Evolutionary conservation across 2,329 filamentous ascomycete species (phyloP), one percentile per base, ranked within the genome.

Genomic region (Mycogone perniciosa): DNA sequence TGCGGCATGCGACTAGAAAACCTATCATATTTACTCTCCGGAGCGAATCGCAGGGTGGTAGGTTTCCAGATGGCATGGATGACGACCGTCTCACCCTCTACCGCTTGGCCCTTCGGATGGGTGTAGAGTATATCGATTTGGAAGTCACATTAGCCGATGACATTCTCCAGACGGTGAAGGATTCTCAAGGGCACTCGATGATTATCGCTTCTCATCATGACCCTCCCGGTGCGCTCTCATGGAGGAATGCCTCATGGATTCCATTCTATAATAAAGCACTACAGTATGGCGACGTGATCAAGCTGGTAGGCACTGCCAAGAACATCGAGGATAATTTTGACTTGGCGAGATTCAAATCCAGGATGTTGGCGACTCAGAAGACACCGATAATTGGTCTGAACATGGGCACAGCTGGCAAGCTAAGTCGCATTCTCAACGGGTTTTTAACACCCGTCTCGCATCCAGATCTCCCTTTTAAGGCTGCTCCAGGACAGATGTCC

Each of bases 191-290:
- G 2, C 77, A 80, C 57, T 89, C 89, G 1, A 86, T 84, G 55
- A 88, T 99, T 63, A 95, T 99, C 60, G 90, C 92, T 7, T 99
- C 93, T 0, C 92, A 99, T 66, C 93, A 99, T 66, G 93, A 99
- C 65, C 88, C 90, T 0, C 72, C 79, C 50, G 86, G 86, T 7
- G 75, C 77, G 26, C 74, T 97, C 13, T 92, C 88, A 2, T 99
- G 93, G 93, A 84, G 77, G 57, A 91, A 95, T 59, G 89, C 88
- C n/a, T 89, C 88, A 0, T 99, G 93, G 92, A 84, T 93, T 51
- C 79, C 85, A 30, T 85, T 84, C 69, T 97, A 95, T 75, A 96
- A 96, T 69, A 84, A 83, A 62, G 92, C 92, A 11, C 73, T 96
- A 10, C 87, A 95, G 64, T 88, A 89, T 61, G 93, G 92, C 44